Base-by-base conservation (phyloP, 1,284 basidiomycete species). In the Xanthoconium separans region DNA sequence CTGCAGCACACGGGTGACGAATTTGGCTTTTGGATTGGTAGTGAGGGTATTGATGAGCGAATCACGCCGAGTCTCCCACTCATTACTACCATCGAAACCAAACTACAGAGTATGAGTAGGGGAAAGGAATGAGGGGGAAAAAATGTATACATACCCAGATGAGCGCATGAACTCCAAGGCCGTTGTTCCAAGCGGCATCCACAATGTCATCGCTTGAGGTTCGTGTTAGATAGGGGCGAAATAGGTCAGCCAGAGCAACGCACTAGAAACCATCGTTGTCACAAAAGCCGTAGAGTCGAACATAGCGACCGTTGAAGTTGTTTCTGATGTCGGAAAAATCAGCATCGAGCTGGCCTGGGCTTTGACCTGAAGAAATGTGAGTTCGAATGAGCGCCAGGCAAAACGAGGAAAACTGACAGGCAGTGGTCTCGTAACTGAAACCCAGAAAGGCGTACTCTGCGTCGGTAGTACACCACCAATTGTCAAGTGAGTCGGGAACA, bases 371-470 rank as follows among this genome's bases (percentile, higher is more conserved):
- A 29, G 43, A 20, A 9, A 36, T 4, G 29, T 62, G 34, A 55
- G 50, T 20, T 39, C 40, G 9, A 20, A 8, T 8, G 15, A 44
- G 4, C 10, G 16, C 27, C 27, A 27, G 27, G 7, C 27, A 15
- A 44, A 2, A n/a, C 84, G 24, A 31, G 27, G 22, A 50, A 4
- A 29, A 22, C 79, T 53, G 59, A 83, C 83, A 86, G 9, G 67
- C 70, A 44, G 82, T 81, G 24, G 88, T 75, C 64, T 85, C 85
- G 58, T 89, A 89, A 62, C 84, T 85, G 69, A 89, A 85, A 2
- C 86, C 87, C 40, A 89, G 70, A 65, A 89, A 89, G 0, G 79
- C 87, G 57, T 87, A 89, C 63, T 89, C 87, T 1, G 77, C 80
- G 52, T 70, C 70, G 41, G 71, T 65, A 53, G 78, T 66, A 63